phyloP scores from a whole-genome alignment of 371 early-diverging fungal species.

The Rhizopus microsporus region DNA sequence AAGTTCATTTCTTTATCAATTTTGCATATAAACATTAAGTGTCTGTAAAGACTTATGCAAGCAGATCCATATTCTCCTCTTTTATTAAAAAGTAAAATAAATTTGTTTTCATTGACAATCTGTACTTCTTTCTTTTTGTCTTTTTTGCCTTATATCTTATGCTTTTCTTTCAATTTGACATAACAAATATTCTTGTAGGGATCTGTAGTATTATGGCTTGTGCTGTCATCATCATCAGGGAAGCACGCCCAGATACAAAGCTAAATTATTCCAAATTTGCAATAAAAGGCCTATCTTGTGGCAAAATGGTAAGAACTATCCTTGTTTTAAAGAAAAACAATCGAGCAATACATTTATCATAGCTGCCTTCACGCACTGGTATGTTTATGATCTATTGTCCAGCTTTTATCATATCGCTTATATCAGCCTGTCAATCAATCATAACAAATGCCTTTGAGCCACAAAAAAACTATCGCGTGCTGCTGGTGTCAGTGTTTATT shows the following conservation, averaged over 20 bases:
- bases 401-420: slow-evolving; percentile 3
- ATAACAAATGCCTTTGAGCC: not conserved
- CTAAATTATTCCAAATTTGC: slow-evolving; percentile 45
- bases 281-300: not conserved
- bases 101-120: not conserved
- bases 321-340: not conserved
- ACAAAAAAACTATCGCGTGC: not conserved
- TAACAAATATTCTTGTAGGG: slow-evolving; percentile 4
- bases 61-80: no score
- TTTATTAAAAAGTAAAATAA: no score
- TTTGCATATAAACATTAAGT: no score
- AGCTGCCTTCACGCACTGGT: slow-evolving; percentile 36
- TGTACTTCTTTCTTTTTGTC: not conserved
- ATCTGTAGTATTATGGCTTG: not conserved
- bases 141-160: not conserved
- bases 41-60: no score
- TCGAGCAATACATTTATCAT: not conserved
- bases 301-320: not conserved
- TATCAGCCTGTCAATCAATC: not conserved
- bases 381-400: slow-evolving; percentile 45
- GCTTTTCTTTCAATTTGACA: not conserved
- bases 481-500: slow-evolving; percentile 6
- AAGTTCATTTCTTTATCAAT: no score
- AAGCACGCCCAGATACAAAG: slow-evolving; percentile 27
- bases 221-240: slow-evolving; percentile 12